Percentiles rank a stretch among this genome's conserved stretches.
Conservation (phyloP, 441 rosid genomes). For the Pelargonium myrrhifolium region DNA sequence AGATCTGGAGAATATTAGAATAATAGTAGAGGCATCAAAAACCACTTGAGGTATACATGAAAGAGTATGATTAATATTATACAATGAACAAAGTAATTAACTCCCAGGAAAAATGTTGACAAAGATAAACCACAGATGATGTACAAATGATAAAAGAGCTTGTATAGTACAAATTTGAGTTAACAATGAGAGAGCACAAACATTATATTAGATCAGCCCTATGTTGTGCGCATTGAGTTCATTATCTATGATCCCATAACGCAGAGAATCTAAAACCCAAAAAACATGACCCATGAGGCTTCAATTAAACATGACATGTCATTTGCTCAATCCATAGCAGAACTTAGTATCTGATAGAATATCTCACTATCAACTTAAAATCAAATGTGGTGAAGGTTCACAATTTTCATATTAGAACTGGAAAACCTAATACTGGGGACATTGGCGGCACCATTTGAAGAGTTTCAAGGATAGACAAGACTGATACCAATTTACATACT, state of each 20-base stretch:
- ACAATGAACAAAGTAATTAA: background rate
- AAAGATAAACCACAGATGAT: background rate
- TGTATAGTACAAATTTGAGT: background rate
- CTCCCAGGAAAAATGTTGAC: background rate
- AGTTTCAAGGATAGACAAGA: background rate
- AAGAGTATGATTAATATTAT: background rate
- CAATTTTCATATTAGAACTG: background rate
- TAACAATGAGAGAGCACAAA: too few species aligned
- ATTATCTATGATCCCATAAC: background rate
- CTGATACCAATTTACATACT: background rate
- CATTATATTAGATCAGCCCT: too few species aligned
- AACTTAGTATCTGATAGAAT: background rate
- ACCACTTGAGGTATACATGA: background rate
- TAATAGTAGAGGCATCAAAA: constrained; percentile 10
- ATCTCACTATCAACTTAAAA: background rate
- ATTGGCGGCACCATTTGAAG: background rate
- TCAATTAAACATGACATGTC: background rate
- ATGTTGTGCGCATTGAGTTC: background rate
- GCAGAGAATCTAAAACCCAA: background rate
- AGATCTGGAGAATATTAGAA: constrained; percentile 63
- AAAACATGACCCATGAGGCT: background rate
- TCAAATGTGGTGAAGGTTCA: background rate
- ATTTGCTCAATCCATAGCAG: background rate
- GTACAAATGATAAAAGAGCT: background rate
- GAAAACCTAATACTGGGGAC: background rate